phyloP scores from a whole-genome alignment of 2,329 filamentous ascomycete species.

The Chaetomium globosum region DNA sequence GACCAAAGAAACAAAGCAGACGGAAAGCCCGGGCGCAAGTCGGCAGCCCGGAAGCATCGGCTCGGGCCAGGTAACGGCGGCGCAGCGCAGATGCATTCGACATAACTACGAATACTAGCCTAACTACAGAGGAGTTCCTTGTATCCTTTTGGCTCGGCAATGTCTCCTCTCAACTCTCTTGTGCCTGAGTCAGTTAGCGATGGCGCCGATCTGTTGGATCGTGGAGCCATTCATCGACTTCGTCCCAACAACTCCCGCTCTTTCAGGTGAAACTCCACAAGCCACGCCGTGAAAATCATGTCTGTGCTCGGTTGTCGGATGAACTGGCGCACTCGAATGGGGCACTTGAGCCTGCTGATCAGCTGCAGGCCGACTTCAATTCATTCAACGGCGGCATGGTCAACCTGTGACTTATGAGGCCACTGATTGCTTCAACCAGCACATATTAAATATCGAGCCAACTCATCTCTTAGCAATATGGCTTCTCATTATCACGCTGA shows the following conservation, averaged over 20 bases:
- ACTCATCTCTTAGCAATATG: background rate
- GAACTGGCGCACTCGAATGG: background rate
- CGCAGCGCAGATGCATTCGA: no score
- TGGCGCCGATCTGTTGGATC: background rate
- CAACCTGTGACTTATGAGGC: no score
- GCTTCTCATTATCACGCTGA: background rate
- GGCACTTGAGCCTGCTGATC: constrained; percentile 2
- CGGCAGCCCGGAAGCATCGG: background rate
- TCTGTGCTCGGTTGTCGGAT: background rate
- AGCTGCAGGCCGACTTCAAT: background rate
- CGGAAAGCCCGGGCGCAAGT: background rate
- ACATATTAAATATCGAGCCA: background rate
- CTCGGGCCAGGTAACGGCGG: background rate
- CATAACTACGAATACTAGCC: no score
- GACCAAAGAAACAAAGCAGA: no score
- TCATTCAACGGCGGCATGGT: no score
- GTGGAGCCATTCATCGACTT: background rate
- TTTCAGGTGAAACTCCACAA: background rate
- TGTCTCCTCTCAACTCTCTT: background rate
- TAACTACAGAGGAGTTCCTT: no score
- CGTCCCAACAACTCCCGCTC: background rate
- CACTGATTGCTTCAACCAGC: background rate
- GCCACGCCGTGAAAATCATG: background rate
- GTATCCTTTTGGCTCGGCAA: no score
- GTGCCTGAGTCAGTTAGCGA: background rate